Conservation (phyloP, 352 stramenopile species). For the Phytophthora pistaciae region DNA sequence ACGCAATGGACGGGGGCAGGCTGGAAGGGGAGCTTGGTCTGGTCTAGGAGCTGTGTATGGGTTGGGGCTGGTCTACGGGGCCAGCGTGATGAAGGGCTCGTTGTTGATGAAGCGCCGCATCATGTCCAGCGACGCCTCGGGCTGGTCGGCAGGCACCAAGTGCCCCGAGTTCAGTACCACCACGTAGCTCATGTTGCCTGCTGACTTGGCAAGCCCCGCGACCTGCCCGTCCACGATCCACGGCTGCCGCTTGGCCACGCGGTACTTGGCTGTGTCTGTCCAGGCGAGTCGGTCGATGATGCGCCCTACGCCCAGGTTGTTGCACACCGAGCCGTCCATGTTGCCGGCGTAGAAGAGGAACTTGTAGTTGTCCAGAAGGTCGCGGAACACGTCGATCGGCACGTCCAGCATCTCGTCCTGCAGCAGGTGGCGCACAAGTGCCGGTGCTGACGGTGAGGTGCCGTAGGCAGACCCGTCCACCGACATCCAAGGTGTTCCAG, state of each 20-base stretch:
- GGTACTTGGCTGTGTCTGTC: constrained; percentile 74
- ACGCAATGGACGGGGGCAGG: constrained; percentile 3
- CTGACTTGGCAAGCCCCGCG: constrained; percentile 72
- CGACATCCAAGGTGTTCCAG: constrained; percentile 69
- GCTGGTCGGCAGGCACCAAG: constrained; percentile 77
- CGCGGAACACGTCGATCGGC: constrained; percentile 77
- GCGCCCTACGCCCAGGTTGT: constrained; percentile 79
- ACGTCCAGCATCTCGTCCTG: constrained; percentile 85
- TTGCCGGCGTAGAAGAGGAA: constrained; percentile 89
- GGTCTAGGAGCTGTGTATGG: constrained; percentile 20
- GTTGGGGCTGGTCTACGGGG: constrained; percentile 17
- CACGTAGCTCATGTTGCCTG: constrained; percentile 85
- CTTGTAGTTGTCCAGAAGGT: constrained; percentile 86
- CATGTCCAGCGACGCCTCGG: constrained; percentile 80
- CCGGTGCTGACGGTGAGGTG: constrained; percentile 54
- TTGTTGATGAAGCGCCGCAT: constrained; percentile 80
- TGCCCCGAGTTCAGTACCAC: constrained; percentile 86
- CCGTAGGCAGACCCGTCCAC: constrained; percentile 71
- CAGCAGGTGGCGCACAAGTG: constrained; percentile 76
- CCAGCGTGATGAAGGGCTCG: constrained; percentile 42
- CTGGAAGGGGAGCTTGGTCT: background rate
- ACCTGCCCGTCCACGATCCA: constrained; percentile 73
- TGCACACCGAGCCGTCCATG: constrained; percentile 86
- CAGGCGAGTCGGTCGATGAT: constrained; percentile 86
- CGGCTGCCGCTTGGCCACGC: constrained; percentile 57